Conservation (phyloP, 805 yeast genomes). For the Pichia manshurica region DNA sequence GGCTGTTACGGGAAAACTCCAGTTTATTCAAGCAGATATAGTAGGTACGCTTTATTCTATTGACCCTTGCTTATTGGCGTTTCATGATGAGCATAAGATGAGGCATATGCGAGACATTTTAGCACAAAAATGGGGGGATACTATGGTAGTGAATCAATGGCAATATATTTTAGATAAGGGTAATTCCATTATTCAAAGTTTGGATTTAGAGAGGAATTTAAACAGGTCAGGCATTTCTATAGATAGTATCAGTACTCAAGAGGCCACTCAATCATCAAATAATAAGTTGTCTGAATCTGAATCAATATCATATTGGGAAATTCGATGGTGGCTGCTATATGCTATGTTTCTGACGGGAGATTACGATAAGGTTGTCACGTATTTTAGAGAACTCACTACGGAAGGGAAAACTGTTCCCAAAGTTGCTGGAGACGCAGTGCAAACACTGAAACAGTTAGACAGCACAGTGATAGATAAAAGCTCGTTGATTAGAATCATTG, state of each 20-base stretch:
- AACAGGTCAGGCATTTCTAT: constrained; percentile 3
- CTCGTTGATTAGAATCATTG: constrained; percentile 19
- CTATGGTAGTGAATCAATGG: constrained; percentile 1
- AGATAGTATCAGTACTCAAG: constrained; percentile 17
- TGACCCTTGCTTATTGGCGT: constrained; percentile 1
- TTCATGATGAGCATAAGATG: neutral
- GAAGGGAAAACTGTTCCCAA: neutral
- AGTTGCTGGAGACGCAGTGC: neutral
- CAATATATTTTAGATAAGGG: constrained; percentile 4
- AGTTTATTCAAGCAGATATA: constrained; percentile 6
- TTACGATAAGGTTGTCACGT: constrained; percentile 19
- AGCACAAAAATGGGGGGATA: constrained; percentile 3
- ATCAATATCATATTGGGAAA: constrained; percentile 22
- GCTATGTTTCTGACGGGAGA: constrained; percentile 22
- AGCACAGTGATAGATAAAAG: constrained; percentile 16
- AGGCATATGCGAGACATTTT: neutral
- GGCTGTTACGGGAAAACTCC: constrained; percentile 3
- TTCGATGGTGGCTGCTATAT: constrained; percentile 27
- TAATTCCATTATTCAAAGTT: constrained; percentile 3
- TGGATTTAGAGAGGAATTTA: neutral
- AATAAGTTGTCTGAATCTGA: neutral
- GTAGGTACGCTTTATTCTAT: constrained; percentile 4
- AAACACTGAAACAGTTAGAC: constrained; percentile 10
- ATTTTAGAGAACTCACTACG: neutral
- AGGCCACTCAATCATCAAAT: constrained; percentile 2